Percentiles rank a stretch among this genome's conserved stretches.
Evolutionary conservation across 768 basidiomycete species (phyloP).

Genomic region (Phaffia tasmanica): DNA sequence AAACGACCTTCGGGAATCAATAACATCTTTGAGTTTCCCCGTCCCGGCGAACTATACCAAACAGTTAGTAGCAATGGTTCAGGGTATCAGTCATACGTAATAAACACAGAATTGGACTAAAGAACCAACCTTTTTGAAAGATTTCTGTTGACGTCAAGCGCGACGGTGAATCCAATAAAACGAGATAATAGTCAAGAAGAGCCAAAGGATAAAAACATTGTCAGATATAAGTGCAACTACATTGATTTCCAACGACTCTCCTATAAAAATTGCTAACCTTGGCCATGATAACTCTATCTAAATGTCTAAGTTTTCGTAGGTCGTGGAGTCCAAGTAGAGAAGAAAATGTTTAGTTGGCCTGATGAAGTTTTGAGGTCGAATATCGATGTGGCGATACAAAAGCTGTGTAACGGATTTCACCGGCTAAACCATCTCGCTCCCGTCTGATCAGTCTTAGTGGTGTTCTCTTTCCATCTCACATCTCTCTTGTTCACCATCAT

Average conservation of each 20-base stretch:
- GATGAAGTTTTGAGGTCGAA: background rate
- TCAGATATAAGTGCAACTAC: too few relatives aligned
- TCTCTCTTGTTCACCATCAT: background rate
- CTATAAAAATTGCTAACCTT: background rate
- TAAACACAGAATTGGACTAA: background rate
- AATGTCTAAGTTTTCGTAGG: too few relatives aligned
- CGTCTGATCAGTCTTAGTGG: too few relatives aligned
- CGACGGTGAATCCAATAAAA: too few relatives aligned
- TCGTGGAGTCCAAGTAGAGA: background rate
- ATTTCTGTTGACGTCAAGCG: slow-evolving; percentile 13
- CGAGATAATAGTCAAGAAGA: too few relatives aligned
- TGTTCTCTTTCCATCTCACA: too few relatives aligned
- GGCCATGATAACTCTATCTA: background rate
- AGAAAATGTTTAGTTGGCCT: slow-evolving; percentile 12
- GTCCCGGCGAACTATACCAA: slow-evolving; percentile 64
- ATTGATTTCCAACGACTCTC: too few relatives aligned
- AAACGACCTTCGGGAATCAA: slow-evolving; percentile 68
- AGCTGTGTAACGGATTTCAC: background rate
- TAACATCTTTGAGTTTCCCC: slow-evolving; percentile 76
- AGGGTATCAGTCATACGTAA: background rate
- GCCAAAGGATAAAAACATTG: too few relatives aligned
- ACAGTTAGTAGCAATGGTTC: background rate
- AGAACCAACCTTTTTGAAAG: slow-evolving; percentile 22
- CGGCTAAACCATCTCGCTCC: background rate
- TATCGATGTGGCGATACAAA: background rate